Percentiles rank a stretch among this genome's conserved stretches.
phyloP scores from a whole-genome alignment of 371 early-diverging fungal species.

The Haplosporangium sp. region DNA sequence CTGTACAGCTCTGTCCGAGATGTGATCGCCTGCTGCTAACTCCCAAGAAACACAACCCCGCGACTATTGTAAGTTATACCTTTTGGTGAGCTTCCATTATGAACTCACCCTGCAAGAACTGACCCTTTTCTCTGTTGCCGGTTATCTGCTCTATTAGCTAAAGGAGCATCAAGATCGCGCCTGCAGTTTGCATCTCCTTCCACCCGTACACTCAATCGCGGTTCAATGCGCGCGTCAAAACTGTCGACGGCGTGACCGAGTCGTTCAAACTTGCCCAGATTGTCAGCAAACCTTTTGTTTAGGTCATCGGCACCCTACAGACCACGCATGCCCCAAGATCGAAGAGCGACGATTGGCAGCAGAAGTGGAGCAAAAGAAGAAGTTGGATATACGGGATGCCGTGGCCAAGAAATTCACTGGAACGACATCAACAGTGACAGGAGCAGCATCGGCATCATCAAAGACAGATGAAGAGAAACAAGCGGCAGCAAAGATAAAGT shows the following conservation, averaged over 20 bases:
- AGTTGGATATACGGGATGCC: constrained; percentile 5
- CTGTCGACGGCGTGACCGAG: constrained; percentile 33
- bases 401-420: constrained; percentile 17
- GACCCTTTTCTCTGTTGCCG: background rate
- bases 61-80: constrained; percentile 12
- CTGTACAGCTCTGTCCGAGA: constrained; percentile 33
- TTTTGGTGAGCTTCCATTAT: background rate
- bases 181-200: constrained; percentile 33
- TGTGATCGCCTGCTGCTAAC: constrained; percentile 32
- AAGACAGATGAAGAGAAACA: background rate
- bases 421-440: background rate
- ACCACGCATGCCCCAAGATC: constrained; percentile 30
- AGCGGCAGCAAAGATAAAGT: constrained; percentile 10
- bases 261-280: constrained; percentile 50
- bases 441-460: background rate
- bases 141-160: constrained; percentile 5
- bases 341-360: constrained; percentile 15
- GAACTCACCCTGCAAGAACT: background rate
- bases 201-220: constrained; percentile 32
- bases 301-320: constrained; percentile 31
- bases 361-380: constrained; percentile 7
- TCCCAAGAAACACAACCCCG: constrained; percentile 21
- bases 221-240: constrained; percentile 17
- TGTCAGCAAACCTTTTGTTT: constrained; percentile 38
- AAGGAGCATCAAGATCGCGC: constrained; percentile 29